Evolutionary conservation across 257 asterid species (phyloP), one percentile per base, ranked within the genome.

Genomic region (Petrea volubilis): DNA sequence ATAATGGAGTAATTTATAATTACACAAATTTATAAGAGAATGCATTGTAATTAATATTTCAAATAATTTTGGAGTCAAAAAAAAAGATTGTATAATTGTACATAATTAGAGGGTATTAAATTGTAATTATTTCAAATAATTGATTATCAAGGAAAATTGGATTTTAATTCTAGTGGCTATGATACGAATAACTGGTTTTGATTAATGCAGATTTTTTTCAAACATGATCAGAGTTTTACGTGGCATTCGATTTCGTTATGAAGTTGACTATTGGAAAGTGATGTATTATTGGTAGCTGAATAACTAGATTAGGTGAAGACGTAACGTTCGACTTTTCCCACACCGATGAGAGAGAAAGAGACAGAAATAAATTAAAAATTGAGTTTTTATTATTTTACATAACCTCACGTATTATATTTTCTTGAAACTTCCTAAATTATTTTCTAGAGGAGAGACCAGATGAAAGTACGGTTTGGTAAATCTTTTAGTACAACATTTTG

Each of bases 301-400:
- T 58, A 20, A 24, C 47, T 23, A 23, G 15, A 49, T 60, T 74
- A 74, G 74, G 79, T 74, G 74, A 27, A 68, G 74, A 75, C 79
- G 71, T 60, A 68, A 60, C n/a, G n/a, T n/a, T 74, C 79, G 49
- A 10, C 55, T 64, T 41, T 25, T 53, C 66, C 53, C 14, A 43
- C 41, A 25, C 4, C 25, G 2, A 18, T 17, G 34, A 17, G 34
- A 56, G 33, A 23, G 49, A 61, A 12, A 60, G n/a, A 20, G 17
- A 0, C 55, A 47, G 0, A 5, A 47, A n/a, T 47, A 17, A 15
- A 46, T 12, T 6, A 40, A 5, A 12, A 12, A 43, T 43, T 43
- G 14, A 2, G 31, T 51, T 0, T 5, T 20, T 29, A 51, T 14
- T 20, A 20, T 29, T 51, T 51, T 15, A 51, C 56, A 1, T 44